Base-by-base conservation (phyloP, 2,329 filamentous ascomycete genomes). In the Leptographium procerum region DNA sequence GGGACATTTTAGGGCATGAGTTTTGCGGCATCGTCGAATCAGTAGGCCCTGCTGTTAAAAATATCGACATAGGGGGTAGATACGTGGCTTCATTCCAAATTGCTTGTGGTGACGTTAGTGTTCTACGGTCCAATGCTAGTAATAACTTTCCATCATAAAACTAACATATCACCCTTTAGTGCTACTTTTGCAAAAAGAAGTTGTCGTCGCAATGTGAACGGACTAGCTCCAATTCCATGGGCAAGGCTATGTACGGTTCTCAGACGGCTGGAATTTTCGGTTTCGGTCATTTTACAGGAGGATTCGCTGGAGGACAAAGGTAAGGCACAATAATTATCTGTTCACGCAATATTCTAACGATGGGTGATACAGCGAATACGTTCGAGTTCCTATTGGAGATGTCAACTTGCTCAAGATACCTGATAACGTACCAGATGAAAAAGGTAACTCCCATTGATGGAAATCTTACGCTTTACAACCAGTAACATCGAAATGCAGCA, bases 31-130 rank as follows among this genome's bases (percentile, higher is more conserved):
- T 81, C 24, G 79, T 78, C 3, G 77, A 80, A 36, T 72, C 77
- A 53, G 72, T 85, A 1, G 86, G 86, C 0, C 69, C 80, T 0
- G 75, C 62, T 0, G 77, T 83, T 3, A 80, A 70, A 55, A 78
- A 77, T 3, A 69, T 85, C 53, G 71, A 82, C 60, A 70, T 75
- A 9, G 86, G 85, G 16, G 79, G 84, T 64, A 77, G 90, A 33
- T 91, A 94, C 24, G 90, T 95, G 1, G 89, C 87, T 0, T 88
- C 85, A 11, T 95, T 95, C 75, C 89, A 94, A 70, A 94, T 95
- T 67, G 88, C 89, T 0, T 84, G 81, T 61, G 81, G 80, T 9
- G 73, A 75, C 52, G 66, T 67, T 19, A 34, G 63, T 52, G 43
- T n/a, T n/a, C n/a, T n/a, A n/a, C n/a, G n/a, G n/a, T n/a, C n/a